These are phyloP conservation scores for Cadophora luteo-olivacea DNA, from an alignment of 2,329 filamentous ascomycete species.

Conservation along the genomic window DNA sequence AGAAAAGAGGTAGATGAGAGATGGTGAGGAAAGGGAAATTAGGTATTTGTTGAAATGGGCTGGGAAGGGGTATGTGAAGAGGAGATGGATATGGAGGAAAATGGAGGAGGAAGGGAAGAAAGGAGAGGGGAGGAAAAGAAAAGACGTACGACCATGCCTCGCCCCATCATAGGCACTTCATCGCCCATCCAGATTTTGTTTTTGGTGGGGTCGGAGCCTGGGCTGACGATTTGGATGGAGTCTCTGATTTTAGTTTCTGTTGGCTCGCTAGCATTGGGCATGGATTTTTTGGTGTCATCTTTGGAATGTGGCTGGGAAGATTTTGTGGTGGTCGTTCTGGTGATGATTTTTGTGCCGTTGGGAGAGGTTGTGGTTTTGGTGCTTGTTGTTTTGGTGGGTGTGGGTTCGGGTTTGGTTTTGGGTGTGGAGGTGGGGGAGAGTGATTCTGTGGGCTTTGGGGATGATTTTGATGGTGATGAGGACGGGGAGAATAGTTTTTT, in stretches of 20 bases:
- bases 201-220: neutral
- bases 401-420: neutral
- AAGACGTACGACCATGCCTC: neutral
- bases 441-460: too few relatives aligned
- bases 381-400: neutral
- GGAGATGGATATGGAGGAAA: too few relatives aligned
- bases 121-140: neutral
- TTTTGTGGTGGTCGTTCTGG: neutral
- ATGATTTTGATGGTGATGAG: too few relatives aligned
- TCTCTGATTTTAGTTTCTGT: neutral
- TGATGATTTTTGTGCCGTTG: neutral
- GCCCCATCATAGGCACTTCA: neutral
- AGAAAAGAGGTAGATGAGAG: too few relatives aligned
- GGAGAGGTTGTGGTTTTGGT: neutral
- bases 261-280: too few relatives aligned
- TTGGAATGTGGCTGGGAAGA: neutral
- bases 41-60: too few relatives aligned
- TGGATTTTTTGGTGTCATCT: neutral
- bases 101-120: too few relatives aligned
- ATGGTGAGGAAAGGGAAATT: too few relatives aligned
- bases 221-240: neutral
- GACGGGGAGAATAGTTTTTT: too few relatives aligned
- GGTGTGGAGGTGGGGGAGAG: neutral
- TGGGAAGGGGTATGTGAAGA: too few relatives aligned
- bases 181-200: slow-evolving; percentile 1